Evolutionary conservation across 192 early-diverging fungal genomes (phyloP), one percentile per base, ranked within the genome.

Genomic region (Entomortierella chlamydospora): DNA sequence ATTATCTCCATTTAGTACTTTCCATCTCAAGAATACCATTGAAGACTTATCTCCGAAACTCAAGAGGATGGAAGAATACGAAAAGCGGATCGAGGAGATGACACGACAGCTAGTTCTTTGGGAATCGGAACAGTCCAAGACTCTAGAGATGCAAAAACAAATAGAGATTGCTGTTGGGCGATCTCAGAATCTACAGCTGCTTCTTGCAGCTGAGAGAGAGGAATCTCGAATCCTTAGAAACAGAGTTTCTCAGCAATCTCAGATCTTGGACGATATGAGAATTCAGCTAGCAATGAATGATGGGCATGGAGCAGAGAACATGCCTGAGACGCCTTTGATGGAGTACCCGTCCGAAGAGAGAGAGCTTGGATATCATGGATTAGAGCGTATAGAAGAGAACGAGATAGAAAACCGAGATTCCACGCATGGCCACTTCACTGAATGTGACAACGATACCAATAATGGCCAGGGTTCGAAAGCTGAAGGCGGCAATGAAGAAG

Each of bases 71-170:
- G 70, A 77, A 37, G 86, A 87, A 47, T 85, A 85, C 29, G 83
- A 89, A 55, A 79, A 84, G 41, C 67, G 81, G 26, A 82, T 87
- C 20, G 49, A 85, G 50, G 84, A 86, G 51, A 66, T 89, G 61
- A 85, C 88, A 0, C 79, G 84, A 4, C 82, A 87, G 49, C 62
- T 89, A 52, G 45, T 87, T 4, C 66, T 86, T 4, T 89, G 86
- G 86, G 83, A 82, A 42, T 33, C 56, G 5, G 74, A 82, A 28
- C 61, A 72, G 0, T 55, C 56, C 18, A 83, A 85, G 47, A 66
- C 72, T n/a, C 43, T 81, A 41, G 84, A 86, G 31, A 73, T 82
- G 43, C 83, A 89, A 31, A 47, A 57, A 18, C 81, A 84, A 25
- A 65, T 87, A 55, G 85, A 87, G 39, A 43, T 53, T 0, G 37